Percentiles rank a stretch among this genome's conserved stretches.
These are phyloP conservation scores for Tubosaeta brunneosetosa DNA, from an alignment of 768 basidiomycete species.

Conservation along the genomic window DNA sequence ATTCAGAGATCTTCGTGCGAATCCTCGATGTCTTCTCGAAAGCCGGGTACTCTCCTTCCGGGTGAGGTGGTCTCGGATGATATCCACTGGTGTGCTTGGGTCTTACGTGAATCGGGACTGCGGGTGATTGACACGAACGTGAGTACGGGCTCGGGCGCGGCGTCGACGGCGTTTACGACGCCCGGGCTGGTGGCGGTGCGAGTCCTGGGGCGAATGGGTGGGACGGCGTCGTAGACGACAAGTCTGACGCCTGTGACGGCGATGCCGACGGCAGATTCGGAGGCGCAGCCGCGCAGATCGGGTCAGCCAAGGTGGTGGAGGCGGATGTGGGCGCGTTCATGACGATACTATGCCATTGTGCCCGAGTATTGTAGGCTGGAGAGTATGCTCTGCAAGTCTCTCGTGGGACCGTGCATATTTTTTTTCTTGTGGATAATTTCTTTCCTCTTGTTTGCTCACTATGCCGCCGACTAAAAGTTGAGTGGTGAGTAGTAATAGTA, in stretches of 20 bases:
- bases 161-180: conserved; percentile 55
- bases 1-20: conserved; percentile 84
- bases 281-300: conserved; percentile 71
- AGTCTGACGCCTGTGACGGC: conserved; percentile 64
- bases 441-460: background rate
- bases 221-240: conserved; percentile 40
- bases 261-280: conserved; percentile 65
- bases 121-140: conserved; percentile 28
- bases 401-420: conserved; percentile 40
- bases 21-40: conserved; percentile 84
- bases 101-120: no score
- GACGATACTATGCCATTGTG: conserved; percentile 85
- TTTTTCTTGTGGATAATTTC: background rate
- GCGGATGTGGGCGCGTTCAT: conserved; percentile 81
- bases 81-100: no score
- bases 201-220: conserved; percentile 32
- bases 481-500: background rate
- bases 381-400: conserved; percentile 65
- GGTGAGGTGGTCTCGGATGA: no score
- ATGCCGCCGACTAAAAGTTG: background rate
- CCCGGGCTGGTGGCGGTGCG: conserved; percentile 46
- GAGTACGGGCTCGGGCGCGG: conserved; percentile 33
- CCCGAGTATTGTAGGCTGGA: conserved; percentile 81
- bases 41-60: no score
- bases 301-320: conserved; percentile 77